Conservation (phyloP, 1,284 basidiomycete species). For the Entoloma clypeatum region DNA sequence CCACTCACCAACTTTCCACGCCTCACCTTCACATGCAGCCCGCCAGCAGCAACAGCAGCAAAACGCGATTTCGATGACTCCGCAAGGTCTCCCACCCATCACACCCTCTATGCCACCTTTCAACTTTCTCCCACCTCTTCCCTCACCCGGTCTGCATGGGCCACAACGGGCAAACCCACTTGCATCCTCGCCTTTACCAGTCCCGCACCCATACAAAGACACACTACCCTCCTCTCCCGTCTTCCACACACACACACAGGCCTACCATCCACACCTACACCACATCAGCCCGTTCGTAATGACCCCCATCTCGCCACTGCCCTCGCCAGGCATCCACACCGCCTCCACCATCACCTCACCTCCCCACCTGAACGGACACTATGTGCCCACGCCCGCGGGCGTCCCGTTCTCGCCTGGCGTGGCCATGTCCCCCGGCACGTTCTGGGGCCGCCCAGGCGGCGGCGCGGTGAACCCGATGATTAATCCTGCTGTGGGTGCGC, state of each 20-base stretch:
- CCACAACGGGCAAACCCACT: constrained; percentile 7
- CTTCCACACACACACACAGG: constrained; percentile 6
- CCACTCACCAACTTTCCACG: constrained; percentile 21
- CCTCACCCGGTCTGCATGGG: constrained; percentile 20
- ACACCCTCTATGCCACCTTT: constrained; percentile 80
- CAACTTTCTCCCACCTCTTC: constrained; percentile 53
- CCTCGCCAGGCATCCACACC: background rate
- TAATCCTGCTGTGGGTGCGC: constrained; percentile 68
- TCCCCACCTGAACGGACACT: constrained; percentile 2
- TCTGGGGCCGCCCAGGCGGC: constrained; percentile 56
- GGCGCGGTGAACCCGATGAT: constrained; percentile 50
- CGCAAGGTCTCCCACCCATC: constrained; percentile 69
- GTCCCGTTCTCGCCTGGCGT: constrained; percentile 60
- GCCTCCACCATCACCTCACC: background rate
- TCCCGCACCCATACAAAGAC: constrained; percentile 8
- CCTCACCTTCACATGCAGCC: constrained; percentile 10
- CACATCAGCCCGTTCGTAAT: no score
- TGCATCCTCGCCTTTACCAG: constrained; percentile 13
- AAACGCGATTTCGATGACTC: constrained; percentile 44
- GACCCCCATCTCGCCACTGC: no score
- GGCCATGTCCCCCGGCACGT: constrained; percentile 68
- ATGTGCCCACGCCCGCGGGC: constrained; percentile 15
- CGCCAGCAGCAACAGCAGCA: constrained; percentile 27
- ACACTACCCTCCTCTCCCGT: constrained; percentile 2
- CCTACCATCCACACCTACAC: background rate